These are phyloP conservation scores for Ilex aquifolium DNA, from an alignment of 257 asterid species.

Conservation along the genomic window DNA sequence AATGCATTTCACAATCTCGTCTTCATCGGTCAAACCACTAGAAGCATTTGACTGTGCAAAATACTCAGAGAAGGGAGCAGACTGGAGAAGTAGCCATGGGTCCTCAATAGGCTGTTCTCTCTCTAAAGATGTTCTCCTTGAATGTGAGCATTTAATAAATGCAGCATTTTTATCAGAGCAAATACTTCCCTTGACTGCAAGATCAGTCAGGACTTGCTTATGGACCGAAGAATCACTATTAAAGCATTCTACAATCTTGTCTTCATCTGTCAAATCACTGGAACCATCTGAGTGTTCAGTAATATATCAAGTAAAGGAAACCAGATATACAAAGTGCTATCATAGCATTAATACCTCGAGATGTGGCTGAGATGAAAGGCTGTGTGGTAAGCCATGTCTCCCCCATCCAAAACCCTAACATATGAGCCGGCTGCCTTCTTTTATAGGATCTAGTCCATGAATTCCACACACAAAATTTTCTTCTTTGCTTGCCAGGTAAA, in stretches of 20 bases:
- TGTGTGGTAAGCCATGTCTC: slow-evolving; percentile 23
- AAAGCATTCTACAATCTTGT: slow-evolving; percentile 33
- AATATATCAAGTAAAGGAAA: slow-evolving; percentile 34
- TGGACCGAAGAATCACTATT: slow-evolving; percentile 34
- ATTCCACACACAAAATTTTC: slow-evolving; percentile 25
- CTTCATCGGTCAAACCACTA: slow-evolving; percentile 20
- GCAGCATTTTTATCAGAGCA: slow-evolving; percentile 16
- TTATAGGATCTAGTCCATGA: slow-evolving; percentile 28
- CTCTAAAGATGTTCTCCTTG: slow-evolving; percentile 21
- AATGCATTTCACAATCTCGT: slow-evolving; percentile 26
- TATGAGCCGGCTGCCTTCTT: slow-evolving; percentile 34
- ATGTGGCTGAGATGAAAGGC: slow-evolving; percentile 25
- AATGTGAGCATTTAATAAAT: slow-evolving; percentile 25
- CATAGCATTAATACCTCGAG: slow-evolving; percentile 53
- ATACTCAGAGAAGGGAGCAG: slow-evolving; percentile 33
- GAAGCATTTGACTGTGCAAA: slow-evolving; percentile 29
- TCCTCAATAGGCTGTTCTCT: slow-evolving; percentile 55
- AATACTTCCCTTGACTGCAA: slow-evolving; percentile 8
- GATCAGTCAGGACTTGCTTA: slow-evolving; percentile 29
- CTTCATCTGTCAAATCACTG: slow-evolving; percentile 77
- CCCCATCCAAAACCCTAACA: slow-evolving; percentile 30
- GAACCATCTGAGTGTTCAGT: slow-evolving; percentile 84
- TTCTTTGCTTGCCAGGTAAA: slow-evolving; percentile 35
- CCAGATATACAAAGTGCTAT: slow-evolving; percentile 14
- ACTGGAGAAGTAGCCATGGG: slow-evolving; percentile 75